Conservation (phyloP, 2,329 filamentous ascomycete genomes). For the Diaporthe sp. region DNA sequence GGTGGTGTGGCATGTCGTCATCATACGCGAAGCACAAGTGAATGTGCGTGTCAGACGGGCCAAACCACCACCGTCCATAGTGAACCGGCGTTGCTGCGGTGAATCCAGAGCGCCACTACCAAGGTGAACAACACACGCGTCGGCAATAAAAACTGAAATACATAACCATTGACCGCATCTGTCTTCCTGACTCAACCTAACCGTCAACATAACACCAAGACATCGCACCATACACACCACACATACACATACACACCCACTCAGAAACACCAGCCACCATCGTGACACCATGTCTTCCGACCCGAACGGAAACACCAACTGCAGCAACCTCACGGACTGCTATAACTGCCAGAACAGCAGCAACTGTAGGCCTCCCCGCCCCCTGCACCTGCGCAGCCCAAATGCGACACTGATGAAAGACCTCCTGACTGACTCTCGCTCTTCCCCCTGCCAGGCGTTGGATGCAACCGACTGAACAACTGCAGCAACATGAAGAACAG, state of each 20-base stretch:
- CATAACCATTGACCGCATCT: too few relatives aligned
- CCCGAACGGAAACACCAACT: slow-evolving; percentile 34
- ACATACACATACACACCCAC: background rate
- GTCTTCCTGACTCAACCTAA: background rate
- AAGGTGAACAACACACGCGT: background rate
- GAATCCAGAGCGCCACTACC: background rate
- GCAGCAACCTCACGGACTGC: slow-evolving; percentile 38
- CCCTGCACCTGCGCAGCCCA: background rate
- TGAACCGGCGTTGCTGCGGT: background rate
- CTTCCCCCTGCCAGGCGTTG: background rate
- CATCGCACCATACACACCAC: background rate
- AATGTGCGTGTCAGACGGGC: slow-evolving; percentile 26
- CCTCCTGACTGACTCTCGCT: background rate
- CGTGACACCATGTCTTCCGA: slow-evolving; percentile 8
- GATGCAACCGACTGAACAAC: slow-evolving; percentile 6
- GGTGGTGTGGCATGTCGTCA: slow-evolving; percentile 27
- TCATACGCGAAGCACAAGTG: slow-evolving; percentile 16
- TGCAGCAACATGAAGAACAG: slow-evolving; percentile 36
- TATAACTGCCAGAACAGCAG: slow-evolving; percentile 38
- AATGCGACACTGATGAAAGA: background rate
- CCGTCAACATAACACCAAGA: background rate
- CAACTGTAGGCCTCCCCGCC: slow-evolving; percentile 28
- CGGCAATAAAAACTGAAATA: background rate
- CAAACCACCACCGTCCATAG: slow-evolving; percentile 1
- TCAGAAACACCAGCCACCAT: background rate